phyloP scores from a whole-genome alignment of 345 rosid genomes.

The Pelargonium nanum region DNA sequence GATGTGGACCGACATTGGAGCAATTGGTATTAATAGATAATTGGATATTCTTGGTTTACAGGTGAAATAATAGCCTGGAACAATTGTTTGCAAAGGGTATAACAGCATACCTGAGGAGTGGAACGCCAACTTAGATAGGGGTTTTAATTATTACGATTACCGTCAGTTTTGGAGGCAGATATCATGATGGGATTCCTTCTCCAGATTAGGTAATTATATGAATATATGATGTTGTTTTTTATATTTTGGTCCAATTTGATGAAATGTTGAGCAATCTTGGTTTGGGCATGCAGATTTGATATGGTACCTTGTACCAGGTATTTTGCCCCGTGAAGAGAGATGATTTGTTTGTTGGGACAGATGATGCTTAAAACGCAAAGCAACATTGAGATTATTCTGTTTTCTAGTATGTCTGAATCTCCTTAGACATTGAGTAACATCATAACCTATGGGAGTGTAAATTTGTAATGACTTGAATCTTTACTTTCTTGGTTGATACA shows the following conservation, averaged over 20 bases:
- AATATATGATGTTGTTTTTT: not conserved
- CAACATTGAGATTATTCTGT: no score
- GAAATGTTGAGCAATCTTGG: conserved; percentile 2
- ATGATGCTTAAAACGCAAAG: no score
- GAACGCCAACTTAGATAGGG: not conserved
- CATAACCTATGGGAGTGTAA: no score
- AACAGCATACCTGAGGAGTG: no score
- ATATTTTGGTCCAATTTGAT: not conserved
- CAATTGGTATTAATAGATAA: not conserved
- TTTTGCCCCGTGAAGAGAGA: no score
- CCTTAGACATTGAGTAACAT: no score
- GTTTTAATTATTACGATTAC: not conserved
- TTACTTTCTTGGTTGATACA: no score
- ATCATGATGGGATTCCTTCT: conserved; percentile 12
- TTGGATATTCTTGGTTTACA: not conserved
- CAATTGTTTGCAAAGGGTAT: conserved; percentile 2
- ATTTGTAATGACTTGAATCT: no score
- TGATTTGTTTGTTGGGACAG: no score
- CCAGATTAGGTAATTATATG: conserved; percentile 17
- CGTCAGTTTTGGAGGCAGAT: conserved; percentile 12
- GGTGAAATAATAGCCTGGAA: not conserved
- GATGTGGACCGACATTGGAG: not conserved
- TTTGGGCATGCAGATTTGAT: no score
- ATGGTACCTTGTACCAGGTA: no score
- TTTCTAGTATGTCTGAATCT: no score